Base-by-base conservation (phyloP, 108 stramenopile genomes). In the Nitzschia inconspicua region DNA sequence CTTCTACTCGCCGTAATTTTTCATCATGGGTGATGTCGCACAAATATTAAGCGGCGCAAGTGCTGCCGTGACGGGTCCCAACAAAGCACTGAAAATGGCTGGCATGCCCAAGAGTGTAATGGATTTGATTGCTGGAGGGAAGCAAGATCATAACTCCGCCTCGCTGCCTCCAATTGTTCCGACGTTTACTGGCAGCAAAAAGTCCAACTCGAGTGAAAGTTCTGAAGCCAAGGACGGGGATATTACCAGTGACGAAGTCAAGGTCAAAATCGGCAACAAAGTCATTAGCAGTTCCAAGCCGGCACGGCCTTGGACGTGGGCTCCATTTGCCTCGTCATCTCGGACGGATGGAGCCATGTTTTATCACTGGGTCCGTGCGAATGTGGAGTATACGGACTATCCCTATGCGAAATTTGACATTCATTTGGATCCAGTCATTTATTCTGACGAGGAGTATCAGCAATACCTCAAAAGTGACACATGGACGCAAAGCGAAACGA, bases 391-490 rank as follows among this genome's bases (percentile, higher is more conserved):
- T 63, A 79, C 88, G 18, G 96, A 97, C 57, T 97, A 97, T 73
- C 94, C 96, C 28, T 97, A 89, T 75, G 93, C 94, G 5, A 63
- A 90, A 43, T 97, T 97, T 68, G 86, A 95, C 65, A 79, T 89
- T 27, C 73, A 80, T 52, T 57, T 97, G 44, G 93, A 97, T 62
- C 74, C 76, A 26, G 60, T 95, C 13, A 30, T 44, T 8, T 94
- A 94, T 42, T 77, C 84, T 0, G 80, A 88, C 46, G 88, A 93
- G 24, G 91, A 97, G 53, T 94, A 91, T 60, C 43, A 56, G 4
- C 25, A 34, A 41, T 77, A 69, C 43, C 44, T 93, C 36, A 43
- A 65, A 19, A 66, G 58, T 52, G 74, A 84, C 11, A 43, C 61
- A 25, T 97, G 96, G 96, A 92, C 95, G 23, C 75, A 78, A 68